These are phyloP conservation scores for Lepiota brunneoincarnata DNA, from an alignment of 768 basidiomycete species.

Conservation along the genomic window DNA sequence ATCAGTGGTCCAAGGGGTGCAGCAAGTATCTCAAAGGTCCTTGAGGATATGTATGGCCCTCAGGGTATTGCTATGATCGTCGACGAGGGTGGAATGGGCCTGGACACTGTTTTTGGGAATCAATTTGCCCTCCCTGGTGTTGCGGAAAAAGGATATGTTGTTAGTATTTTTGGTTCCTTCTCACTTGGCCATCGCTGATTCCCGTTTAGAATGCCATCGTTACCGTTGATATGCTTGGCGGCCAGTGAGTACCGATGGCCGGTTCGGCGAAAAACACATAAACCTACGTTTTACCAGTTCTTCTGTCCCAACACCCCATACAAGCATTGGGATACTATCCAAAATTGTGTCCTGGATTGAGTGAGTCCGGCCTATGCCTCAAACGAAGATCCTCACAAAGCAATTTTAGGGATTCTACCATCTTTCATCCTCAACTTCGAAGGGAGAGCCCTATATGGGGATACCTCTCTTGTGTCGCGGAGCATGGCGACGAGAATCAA, in stretches of 20 bases:
- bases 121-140: constrained; percentile 29
- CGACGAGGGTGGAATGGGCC: constrained; percentile 29
- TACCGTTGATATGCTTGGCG: constrained; percentile 27
- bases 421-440: constrained; percentile 23
- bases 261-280: not conserved
- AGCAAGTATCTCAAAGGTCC: constrained; percentile 20
- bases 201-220: constrained; percentile 22
- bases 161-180: constrained; percentile 8
- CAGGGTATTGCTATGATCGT: constrained; percentile 30
- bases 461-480: constrained; percentile 22
- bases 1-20: constrained; percentile 29
- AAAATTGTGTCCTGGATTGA: constrained; percentile 28
- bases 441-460: constrained; percentile 27
- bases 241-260: constrained; percentile 22
- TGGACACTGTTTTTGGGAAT: constrained; percentile 20
- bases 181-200: not conserved
- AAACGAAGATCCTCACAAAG: not conserved
- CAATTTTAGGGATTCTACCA: constrained; percentile 20
- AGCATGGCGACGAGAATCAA: constrained; percentile 18
- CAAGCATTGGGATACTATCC: constrained; percentile 29
- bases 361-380: constrained; percentile 11
- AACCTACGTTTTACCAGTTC: constrained; percentile 17
- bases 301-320: constrained; percentile 24
- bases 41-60: constrained; percentile 22
- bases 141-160: constrained; percentile 29